Evolutionary conservation across 352 stramenopile genomes (phyloP), one percentile per base, ranked within the genome.

Genomic region (Phytopythium oedochilum): DNA sequence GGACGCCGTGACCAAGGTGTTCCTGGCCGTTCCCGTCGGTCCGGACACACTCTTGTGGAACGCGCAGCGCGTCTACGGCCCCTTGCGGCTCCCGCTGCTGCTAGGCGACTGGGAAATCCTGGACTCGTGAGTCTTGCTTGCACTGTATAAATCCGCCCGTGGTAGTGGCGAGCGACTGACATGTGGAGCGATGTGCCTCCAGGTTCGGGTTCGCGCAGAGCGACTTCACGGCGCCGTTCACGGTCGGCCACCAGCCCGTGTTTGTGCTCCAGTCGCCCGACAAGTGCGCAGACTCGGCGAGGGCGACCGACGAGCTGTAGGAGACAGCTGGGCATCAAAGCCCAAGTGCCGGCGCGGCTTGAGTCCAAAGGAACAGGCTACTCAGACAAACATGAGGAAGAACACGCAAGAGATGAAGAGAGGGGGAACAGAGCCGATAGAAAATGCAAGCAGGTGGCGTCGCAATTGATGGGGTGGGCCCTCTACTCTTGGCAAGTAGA

Each of bases 41-140:
- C 57, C 65, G 5, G 78, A 86, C 53, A 57, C 62, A 1, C 31
- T 88, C 9, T 63, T 81, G 15, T 86, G 74, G 71, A 89, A 86
- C 42, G 64, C 73, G 17, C 68, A 84, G 38, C 68, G 78, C 32
- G 62, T 81, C 20, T 86, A 88, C 61, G 78, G 78, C 0, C 44
- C 62, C 18, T 35, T 80, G 36, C 64, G 78, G 2, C 62, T 88
- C 31, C 75, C 73, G n/a, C 32, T 79, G 51, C 59, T 86, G 5
- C 47, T 88, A 9, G 26, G 70, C 25, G 54, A 67, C 20, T 88
- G 73, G 71, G 51, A 46, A 5, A 18, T 78, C 18, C 45, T 73
- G 11, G 69, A 78, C 35, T 73, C 48, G 53, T 57, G 47, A 22
- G 38, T 23, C 6, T 55, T 47, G 15, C 34, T n/a, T n/a, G n/a